Percentiles rank a stretch among this genome's conserved stretches.
phyloP scores from a whole-genome alignment of 306 rosid species.

The Medicago lupulina region DNA sequence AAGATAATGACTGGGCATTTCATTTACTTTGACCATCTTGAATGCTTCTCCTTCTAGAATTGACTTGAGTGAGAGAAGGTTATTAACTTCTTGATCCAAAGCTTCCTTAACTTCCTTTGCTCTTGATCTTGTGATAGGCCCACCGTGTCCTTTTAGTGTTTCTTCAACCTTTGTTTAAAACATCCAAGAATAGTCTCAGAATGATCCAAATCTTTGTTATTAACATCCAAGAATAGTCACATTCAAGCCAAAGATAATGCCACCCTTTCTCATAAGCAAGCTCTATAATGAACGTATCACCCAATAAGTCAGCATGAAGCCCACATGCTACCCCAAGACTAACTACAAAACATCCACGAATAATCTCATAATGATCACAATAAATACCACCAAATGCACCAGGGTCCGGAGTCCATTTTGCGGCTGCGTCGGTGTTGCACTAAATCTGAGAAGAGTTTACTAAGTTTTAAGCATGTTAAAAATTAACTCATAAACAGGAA shows the following conservation, averaged over 20 bases:
- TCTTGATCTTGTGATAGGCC: no score
- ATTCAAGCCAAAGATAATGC: background rate
- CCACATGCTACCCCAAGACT: background rate
- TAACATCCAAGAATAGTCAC: background rate
- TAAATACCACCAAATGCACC: background rate
- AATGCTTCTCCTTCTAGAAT: no score
- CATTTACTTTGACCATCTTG: no score
- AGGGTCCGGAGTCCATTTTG: background rate
- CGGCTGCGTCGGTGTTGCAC: background rate
- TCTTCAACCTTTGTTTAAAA: no score
- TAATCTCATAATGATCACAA: background rate
- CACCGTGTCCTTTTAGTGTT: no score
- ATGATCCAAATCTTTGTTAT: no score
- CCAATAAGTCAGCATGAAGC: background rate
- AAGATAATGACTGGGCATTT: no score
- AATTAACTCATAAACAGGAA: background rate
- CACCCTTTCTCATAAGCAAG: background rate
- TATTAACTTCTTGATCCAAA: no score
- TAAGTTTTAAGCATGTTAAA: background rate
- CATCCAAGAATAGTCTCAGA: no score
- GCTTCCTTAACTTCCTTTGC: no score
- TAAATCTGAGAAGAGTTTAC: background rate
- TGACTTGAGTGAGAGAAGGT: no score
- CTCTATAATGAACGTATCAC: background rate
- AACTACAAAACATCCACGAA: background rate